These are phyloP conservation scores for Boletales sp. DNA, from an alignment of 768 basidiomycete species.

Conservation along the genomic window DNA sequence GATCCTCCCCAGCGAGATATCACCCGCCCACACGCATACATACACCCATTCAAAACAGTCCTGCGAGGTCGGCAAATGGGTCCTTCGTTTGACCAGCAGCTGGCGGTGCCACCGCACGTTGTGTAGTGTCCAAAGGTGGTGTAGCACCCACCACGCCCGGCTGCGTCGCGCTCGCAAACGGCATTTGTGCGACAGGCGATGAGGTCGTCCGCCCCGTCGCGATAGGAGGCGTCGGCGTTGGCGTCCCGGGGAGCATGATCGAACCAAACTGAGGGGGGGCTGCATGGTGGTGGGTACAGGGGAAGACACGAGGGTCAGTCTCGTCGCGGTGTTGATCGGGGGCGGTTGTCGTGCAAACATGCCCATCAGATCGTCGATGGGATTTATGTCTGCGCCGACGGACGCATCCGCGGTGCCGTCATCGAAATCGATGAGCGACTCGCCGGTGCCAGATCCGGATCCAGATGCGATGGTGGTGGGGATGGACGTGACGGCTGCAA, in stretches of 20 bases:
- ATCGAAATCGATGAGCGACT: slow-evolving; percentile 79
- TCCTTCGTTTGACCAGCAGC: slow-evolving; percentile 50
- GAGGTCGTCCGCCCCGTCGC: too few relatives aligned
- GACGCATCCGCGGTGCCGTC: slow-evolving; percentile 35
- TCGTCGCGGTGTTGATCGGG: slow-evolving; percentile 25
- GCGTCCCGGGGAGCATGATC: slow-evolving; percentile 44
- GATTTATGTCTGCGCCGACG: slow-evolving; percentile 20
- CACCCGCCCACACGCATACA: background rate
- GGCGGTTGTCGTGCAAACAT: slow-evolving; percentile 44
- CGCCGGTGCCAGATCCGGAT: slow-evolving; percentile 18
- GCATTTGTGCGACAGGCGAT: background rate
- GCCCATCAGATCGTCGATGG: slow-evolving; percentile 57
- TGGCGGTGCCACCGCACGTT: slow-evolving; percentile 23
- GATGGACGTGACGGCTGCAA: slow-evolving; percentile 64
- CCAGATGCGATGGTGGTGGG: slow-evolving; percentile 52
- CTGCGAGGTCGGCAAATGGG: slow-evolving; percentile 81
- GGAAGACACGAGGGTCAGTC: slow-evolving; percentile 21
- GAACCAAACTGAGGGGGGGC: slow-evolving; percentile 32
- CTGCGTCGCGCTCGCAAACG: slow-evolving; percentile 13
- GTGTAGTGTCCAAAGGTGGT: slow-evolving; percentile 6
- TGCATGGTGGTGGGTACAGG: slow-evolving; percentile 12
- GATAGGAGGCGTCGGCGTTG: slow-evolving; percentile 13
- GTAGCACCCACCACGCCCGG: slow-evolving; percentile 4
- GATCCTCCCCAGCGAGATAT: background rate
- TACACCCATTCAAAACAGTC: slow-evolving; percentile 50